A percentile compares a stretch with the other conserved stretches of the same genome.
Evolutionary conservation across 805 yeast species (phyloP).

Genomic region (Lipomyces sp.): DNA sequence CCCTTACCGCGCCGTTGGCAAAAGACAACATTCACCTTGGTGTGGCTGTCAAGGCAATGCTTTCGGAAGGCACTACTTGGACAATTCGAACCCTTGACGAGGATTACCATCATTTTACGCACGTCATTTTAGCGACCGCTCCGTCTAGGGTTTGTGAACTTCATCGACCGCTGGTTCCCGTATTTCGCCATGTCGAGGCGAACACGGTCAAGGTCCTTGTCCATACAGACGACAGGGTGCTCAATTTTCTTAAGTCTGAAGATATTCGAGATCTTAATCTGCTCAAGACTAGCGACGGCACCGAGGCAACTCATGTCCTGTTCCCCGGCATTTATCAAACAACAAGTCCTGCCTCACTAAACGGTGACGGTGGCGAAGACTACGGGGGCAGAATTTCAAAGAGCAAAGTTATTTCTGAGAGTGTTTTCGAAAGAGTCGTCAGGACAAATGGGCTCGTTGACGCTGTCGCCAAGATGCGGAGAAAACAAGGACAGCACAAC

Average conservation of each 20-base stretch:
- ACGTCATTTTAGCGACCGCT: conserved; percentile 31
- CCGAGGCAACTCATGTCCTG: conserved; percentile 33
- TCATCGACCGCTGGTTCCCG: conserved; percentile 15
- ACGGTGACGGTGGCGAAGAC: conserved; percentile 2
- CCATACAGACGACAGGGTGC: conserved; percentile 31
- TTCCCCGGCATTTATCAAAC: conserved; percentile 33
- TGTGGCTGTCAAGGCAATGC: conserved; percentile 17
- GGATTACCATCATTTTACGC: conserved; percentile 23
- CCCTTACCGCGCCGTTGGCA: conserved; percentile 21
- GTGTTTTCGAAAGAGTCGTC: conserved; percentile 31
- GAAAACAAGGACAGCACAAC: conserved; percentile 30
- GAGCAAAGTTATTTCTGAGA: conserved; percentile 18
- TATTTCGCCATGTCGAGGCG: conserved; percentile 19
- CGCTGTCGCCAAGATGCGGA: conserved; percentile 27
- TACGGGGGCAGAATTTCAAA: conserved; percentile 26
- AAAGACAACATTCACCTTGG: conserved; percentile 30
- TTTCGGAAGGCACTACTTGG: conserved; percentile 29
- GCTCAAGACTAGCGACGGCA: conserved; percentile 5
- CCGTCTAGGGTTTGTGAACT: conserved; percentile 16
- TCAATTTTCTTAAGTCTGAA: conserved; percentile 15
- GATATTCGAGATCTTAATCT: conserved; percentile 34
- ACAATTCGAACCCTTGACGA: conserved; percentile 17
- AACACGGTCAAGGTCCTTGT: conserved; percentile 26
- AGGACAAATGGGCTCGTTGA: conserved; percentile 22
- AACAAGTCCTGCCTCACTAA: conserved; percentile 23